phyloP scores from a whole-genome alignment of 23 red algal genomes.

The Pyropia yezoensis region DNA sequence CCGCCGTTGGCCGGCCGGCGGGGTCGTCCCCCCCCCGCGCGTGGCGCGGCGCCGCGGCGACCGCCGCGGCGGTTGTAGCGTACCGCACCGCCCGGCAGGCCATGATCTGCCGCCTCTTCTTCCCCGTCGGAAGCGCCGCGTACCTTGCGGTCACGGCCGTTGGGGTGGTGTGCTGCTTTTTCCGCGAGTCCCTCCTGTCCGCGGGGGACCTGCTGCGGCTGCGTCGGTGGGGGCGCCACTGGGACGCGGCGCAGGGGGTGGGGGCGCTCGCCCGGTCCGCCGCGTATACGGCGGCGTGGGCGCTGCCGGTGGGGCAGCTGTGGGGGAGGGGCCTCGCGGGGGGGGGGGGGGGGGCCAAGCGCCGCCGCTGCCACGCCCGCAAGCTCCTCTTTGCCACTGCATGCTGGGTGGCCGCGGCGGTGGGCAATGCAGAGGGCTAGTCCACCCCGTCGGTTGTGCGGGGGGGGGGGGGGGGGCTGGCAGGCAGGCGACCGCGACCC shows the following conservation, averaged over 20 bases:
- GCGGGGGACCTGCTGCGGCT: conserved; percentile 37
- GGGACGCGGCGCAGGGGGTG: conserved; percentile 35
- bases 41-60: not conserved
- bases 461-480: too few species aligned
- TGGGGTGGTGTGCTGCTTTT: conserved; percentile 62
- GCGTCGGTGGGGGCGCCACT: conserved; percentile 46
- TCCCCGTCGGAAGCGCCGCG: conserved; percentile 30
- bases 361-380: conserved; percentile 36
- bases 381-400: conserved; percentile 46
- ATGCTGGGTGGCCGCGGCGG: not conserved
- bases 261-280: conserved; percentile 33
- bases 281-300: conserved; percentile 51
- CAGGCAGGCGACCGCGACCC: too few species aligned
- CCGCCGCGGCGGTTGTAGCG: conserved; percentile 30
- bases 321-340: conserved; percentile 8
- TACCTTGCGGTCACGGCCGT: conserved; percentile 40
- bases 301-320: conserved; percentile 39
- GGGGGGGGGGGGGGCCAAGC: conserved; percentile 12
- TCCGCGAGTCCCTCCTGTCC: conserved; percentile 45
- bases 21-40: not conserved
- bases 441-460: too few species aligned
- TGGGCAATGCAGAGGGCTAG: too few species aligned
- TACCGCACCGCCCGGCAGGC: conserved; percentile 61
- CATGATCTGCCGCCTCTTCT: conserved; percentile 75
- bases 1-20: too few species aligned